A percentile compares a stretch with the other conserved stretches of the same genome.
phyloP scores from a whole-genome alignment of 306 rosid genomes.

The Glycine latifolia region DNA sequence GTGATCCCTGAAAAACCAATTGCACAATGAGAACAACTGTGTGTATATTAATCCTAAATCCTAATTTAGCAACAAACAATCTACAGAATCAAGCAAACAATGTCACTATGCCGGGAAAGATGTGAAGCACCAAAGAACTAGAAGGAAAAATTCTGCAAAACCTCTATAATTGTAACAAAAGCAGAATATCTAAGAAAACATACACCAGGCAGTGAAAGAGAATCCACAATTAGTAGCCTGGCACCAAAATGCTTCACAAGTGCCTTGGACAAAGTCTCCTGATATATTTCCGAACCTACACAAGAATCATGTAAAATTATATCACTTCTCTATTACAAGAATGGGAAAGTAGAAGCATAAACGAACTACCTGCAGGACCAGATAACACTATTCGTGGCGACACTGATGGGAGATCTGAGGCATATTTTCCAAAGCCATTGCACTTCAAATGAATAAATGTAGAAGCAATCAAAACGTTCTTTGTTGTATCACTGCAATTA shows the following conservation, averaged over 20 bases:
- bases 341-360: constrained; percentile 27
- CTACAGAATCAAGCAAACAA: constrained; percentile 4
- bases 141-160: constrained; percentile 16
- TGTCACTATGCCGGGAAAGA: background rate
- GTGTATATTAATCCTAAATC: background rate
- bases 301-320: constrained; percentile 12
- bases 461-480: constrained; percentile 71
- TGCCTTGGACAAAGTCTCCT: constrained; percentile 88
- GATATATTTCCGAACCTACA: constrained; percentile 95
- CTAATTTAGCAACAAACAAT: constrained; percentile 6
- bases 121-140: background rate
- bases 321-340: constrained; percentile 28
- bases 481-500: constrained; percentile 81
- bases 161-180: constrained; percentile 12
- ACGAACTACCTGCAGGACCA: constrained; percentile 83
- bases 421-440: constrained; percentile 70
- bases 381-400: constrained; percentile 83
- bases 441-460: constrained; percentile 83
- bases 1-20: constrained; percentile 61
- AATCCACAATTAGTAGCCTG: constrained; percentile 76
- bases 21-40: constrained; percentile 30
- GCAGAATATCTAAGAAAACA: constrained; percentile 46
- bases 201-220: constrained; percentile 91
- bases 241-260: constrained; percentile 91
- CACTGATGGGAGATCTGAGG: constrained; percentile 73